Evolutionary conservation across 345 rosid species (phyloP), one percentile per base, ranked within the genome.

Genomic region (Populus euphratica): DNA sequence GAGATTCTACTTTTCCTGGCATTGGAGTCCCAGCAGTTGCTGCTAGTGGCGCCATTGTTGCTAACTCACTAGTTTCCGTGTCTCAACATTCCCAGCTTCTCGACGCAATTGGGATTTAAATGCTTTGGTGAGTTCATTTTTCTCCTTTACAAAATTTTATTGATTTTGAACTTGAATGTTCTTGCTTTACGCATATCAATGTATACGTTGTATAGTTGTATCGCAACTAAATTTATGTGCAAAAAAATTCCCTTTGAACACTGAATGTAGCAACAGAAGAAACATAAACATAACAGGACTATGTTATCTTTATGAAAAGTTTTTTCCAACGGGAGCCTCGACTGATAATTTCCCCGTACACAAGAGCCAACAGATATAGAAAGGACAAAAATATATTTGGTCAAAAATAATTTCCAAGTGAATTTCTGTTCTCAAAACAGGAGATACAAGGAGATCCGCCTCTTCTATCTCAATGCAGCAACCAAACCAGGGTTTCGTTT

Each of bases 1-100:
- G 97, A 17, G 98, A 94, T 81, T 94, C 99, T 3, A 95, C 98
- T 61, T 94, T 94, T 81, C 97, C 97, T 0, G 99, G 97, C 76
- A 91, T 91, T 27, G 97, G 98, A 13, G 93, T 94, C 78, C 98
- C 96, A 33, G 98, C 98, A 21, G 94, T 94, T 68, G 97, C 97
- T 59, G 97, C 98, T 54, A 91, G 98, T 66, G 98, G 98, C 2
- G 96, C 98, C 29, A 94, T 93, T 68, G 97, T 94, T 64, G 98
- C 97, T 5, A 94, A 91, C 80, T 90, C 98, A 4, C 82, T 91
- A 14, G 97, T 93, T 63, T 80, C 97, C 0, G 98, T 94, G 31
- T 78, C 91, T 73, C 86, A 90, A 76, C 98, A 94, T 83, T 87
- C 94, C 0, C 86, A 93, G 85, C 97, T 93, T 77, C 94, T 94